Percentiles rank a stretch among this genome's conserved stretches.
phyloP scores from a whole-genome alignment of 2,329 filamentous ascomycete species.

The Septoria petroselini region DNA sequence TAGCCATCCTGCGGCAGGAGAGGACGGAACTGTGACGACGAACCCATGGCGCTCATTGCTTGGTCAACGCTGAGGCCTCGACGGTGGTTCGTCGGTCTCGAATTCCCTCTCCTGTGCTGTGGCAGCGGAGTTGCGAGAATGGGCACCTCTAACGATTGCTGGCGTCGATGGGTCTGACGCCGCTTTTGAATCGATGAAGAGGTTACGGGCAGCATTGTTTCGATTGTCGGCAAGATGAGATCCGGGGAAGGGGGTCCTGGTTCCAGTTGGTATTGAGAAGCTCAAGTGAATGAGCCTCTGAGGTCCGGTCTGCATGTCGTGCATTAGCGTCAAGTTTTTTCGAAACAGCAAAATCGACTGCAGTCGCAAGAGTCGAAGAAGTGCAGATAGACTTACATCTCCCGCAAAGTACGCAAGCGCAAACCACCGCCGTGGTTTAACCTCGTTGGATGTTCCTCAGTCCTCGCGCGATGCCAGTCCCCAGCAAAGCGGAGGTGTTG shows the following conservation, averaged over 20 bases:
- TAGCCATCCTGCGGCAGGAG: constrained; percentile 49
- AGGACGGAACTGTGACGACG: constrained; percentile 47
- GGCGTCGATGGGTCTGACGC: constrained; percentile 75
- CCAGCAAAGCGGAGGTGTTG: constrained; percentile 11
- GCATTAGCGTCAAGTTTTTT: background rate
- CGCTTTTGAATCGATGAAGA: constrained; percentile 68
- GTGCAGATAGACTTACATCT: constrained; percentile 9
- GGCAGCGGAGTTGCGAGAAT: constrained; percentile 64
- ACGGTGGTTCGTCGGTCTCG: constrained; percentile 58
- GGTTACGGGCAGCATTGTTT: constrained; percentile 69
- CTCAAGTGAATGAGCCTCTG: constrained; percentile 14
- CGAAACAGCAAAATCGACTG: background rate
- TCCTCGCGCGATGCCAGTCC: constrained; percentile 14
- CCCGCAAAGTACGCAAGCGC: constrained; percentile 13
- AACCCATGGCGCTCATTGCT: constrained; percentile 35
- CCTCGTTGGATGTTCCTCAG: constrained; percentile 5
- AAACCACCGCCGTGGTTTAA: constrained; percentile 16
- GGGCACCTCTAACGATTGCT: constrained; percentile 79
- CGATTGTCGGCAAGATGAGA: constrained; percentile 16
- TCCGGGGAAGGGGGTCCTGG: constrained; percentile 10
- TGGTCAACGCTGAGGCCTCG: constrained; percentile 83
- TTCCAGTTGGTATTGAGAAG: constrained; percentile 9
- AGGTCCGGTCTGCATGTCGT: constrained; percentile 9
- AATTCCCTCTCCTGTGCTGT: constrained; percentile 46
- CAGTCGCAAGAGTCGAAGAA: background rate